Evolutionary conservation across 2,329 filamentous ascomycete species (phyloP), one percentile per base, ranked within the genome.

Genomic region (Hymenoscyphus linearis): DNA sequence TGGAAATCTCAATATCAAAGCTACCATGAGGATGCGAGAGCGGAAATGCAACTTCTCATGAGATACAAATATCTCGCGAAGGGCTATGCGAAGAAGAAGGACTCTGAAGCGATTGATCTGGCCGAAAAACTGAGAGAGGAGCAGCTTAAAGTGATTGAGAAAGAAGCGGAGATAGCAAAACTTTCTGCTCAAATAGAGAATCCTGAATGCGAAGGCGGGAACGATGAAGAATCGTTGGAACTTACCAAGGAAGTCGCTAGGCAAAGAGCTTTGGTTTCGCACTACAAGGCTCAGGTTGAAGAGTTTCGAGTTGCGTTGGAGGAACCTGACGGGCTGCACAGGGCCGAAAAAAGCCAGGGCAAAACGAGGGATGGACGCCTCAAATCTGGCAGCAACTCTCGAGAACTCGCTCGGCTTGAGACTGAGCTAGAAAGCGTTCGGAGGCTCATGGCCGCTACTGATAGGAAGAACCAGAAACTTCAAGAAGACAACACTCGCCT

Each of bases 21-120:
- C 59, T 93, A 93, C 70, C 85, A 90, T 55, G 80, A 84, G 52
- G 87, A 89, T 64, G 89, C 89, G 65, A 85, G 85, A 72, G 81
- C 80, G 52, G 88, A 93, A 73, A 87, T 92, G 79, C 86, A 86
- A 76, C 90, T 88, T 76, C 79, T 93, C 70, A 82, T 93, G 71
- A 85, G 85, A 71, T 93, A 92, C 78, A 91, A 92, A 77, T 85
- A 90, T 71, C 79, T 91, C 64, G 88, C 89, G 61, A 93, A 90
- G 75, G 87, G 86, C 60, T 93, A 88, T 70, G 90, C 90, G 52
- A 86, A 87, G 72, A 84, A 88, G 75, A 93, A 92, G 74, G 90
- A 93, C 70, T 78, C 80, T 18, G 87, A 92, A 73, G 86, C 87
- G 25, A 81, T 83, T 27, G 81, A 88, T 60, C 75, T 93, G 56